These are phyloP conservation scores for Lentithecium fluviatile DNA, from an alignment of 495 filamentous ascomycete species.

Conservation along the genomic window DNA sequence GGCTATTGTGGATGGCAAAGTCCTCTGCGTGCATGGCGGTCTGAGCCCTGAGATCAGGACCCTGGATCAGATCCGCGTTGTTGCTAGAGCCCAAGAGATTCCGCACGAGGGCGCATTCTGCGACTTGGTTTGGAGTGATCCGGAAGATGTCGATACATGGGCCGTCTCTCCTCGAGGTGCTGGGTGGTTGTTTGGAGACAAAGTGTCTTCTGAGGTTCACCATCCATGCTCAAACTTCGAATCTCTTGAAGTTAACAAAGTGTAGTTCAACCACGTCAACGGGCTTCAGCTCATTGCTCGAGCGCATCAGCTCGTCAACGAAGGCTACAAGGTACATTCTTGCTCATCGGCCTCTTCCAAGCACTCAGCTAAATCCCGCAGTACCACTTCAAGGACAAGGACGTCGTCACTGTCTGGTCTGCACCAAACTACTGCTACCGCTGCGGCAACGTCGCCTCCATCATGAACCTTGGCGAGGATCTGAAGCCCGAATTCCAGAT, in stretches of 20 bases:
- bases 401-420: conserved; percentile 98
- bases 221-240: background rate
- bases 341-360: background rate
- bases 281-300: conserved; percentile 90
- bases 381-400: conserved; percentile 93
- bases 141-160: conserved; percentile 98
- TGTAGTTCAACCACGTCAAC: conserved; percentile 91
- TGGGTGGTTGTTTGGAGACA: conserved; percentile 96
- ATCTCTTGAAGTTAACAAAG: background rate
- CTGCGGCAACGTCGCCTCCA: conserved; percentile 94
- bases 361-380: conserved; percentile 35
- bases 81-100: conserved; percentile 94
- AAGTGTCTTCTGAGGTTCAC: conserved; percentile 79
- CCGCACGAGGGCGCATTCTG: conserved; percentile 98
- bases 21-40: conserved; percentile 96
- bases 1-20: conserved; percentile 94
- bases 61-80: conserved; percentile 94
- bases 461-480: conserved; percentile 88
- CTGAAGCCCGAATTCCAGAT: conserved; percentile 87
- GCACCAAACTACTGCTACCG: conserved; percentile 99
- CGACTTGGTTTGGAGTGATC: conserved; percentile 97
- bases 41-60: conserved; percentile 94
- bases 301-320: conserved; percentile 95
- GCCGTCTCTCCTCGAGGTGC: conserved; percentile 91
- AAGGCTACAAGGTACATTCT: conserved; percentile 81